Conservation (phyloP, 208 protist species). For the Phytomonas sp. region DNA sequence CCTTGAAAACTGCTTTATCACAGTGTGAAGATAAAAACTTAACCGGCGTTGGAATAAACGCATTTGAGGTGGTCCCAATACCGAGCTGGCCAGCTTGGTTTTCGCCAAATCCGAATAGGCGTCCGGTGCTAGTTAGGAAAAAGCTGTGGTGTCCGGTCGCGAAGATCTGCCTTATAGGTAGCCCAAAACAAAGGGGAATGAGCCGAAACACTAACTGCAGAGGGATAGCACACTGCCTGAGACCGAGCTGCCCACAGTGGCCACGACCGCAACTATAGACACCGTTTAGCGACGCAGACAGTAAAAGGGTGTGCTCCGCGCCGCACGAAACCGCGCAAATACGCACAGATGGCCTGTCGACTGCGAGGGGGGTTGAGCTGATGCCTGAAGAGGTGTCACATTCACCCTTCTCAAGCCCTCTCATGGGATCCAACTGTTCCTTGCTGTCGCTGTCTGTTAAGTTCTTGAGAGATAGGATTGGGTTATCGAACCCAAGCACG, state of each 20-base stretch:
- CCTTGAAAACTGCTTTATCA: not conserved
- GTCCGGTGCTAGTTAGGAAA: conserved; percentile 61
- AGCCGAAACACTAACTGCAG: conserved; percentile 58
- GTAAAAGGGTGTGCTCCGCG: conserved; percentile 59
- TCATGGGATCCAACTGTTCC: not conserved
- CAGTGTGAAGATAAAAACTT: not conserved
- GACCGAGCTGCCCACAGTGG: conserved; percentile 54
- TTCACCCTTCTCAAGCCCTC: not conserved
- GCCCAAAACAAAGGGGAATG: conserved; percentile 67
- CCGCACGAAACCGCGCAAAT: conserved; percentile 29
- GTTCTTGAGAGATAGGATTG: not conserved
- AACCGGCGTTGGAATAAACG: conserved; percentile 28
- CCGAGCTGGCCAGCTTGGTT: conserved; percentile 77
- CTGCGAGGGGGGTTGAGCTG: not conserved
- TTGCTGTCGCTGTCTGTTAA: not conserved
- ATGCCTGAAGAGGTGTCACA: not conserved
- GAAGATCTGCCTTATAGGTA: conserved; percentile 41
- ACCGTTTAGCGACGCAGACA: conserved; percentile 35
- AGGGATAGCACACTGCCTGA: conserved; percentile 20
- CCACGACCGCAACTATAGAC: conserved; percentile 75
- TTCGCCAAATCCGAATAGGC: conserved; percentile 72
- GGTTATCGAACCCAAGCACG: conserved; percentile 10
- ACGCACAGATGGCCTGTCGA: not conserved
- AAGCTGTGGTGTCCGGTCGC: conserved; percentile 73
- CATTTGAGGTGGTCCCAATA: conserved; percentile 43